These are phyloP conservation scores for Acarospora socialis DNA, from an alignment of 2,329 filamentous ascomycete species.

Conservation along the genomic window DNA sequence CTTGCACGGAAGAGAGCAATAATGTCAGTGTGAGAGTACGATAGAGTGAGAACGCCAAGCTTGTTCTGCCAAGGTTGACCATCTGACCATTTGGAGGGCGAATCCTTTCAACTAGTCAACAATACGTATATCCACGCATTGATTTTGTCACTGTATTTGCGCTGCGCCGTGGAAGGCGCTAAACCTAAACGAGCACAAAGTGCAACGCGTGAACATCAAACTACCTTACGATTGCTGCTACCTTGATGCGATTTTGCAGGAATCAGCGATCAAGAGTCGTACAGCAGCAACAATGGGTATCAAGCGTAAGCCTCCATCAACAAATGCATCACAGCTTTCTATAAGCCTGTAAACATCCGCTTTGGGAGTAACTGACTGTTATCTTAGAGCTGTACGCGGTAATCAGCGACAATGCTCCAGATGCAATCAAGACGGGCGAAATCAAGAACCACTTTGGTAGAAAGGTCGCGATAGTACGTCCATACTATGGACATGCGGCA, in stretches of 20 bases:
- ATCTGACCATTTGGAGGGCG: too few species aligned
- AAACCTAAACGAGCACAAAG: too few species aligned
- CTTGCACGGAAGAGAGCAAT: slow-evolving; percentile 1
- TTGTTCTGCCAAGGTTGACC: too few species aligned
- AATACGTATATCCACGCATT: too few species aligned
- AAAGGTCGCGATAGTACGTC: slow-evolving; percentile 86
- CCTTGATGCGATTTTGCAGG: neutral
- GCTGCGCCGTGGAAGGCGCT: too few species aligned
- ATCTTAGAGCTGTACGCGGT: slow-evolving; percentile 54
- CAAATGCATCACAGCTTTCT: slow-evolving; percentile 1
- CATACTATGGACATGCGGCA: too few species aligned
- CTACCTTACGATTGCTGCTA: too few species aligned
- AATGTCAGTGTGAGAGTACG: too few species aligned
- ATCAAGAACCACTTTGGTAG: slow-evolving; percentile 98
- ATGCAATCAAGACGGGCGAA: slow-evolving; percentile 87
- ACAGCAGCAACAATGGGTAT: slow-evolving; percentile 31
- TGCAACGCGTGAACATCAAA: too few species aligned
- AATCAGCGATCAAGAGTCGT: neutral
- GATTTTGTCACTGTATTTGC: too few species aligned
- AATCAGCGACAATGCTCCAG: slow-evolving; percentile 86
- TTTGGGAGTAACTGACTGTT: slow-evolving; percentile 33
- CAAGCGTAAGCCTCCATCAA: slow-evolving; percentile 28
- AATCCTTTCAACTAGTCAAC: too few species aligned
- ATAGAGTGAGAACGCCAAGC: too few species aligned
- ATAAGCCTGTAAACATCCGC: slow-evolving; percentile 16